Base-by-base conservation (phyloP, 805 yeast species). In the Monosporozyma siamensis region DNA sequence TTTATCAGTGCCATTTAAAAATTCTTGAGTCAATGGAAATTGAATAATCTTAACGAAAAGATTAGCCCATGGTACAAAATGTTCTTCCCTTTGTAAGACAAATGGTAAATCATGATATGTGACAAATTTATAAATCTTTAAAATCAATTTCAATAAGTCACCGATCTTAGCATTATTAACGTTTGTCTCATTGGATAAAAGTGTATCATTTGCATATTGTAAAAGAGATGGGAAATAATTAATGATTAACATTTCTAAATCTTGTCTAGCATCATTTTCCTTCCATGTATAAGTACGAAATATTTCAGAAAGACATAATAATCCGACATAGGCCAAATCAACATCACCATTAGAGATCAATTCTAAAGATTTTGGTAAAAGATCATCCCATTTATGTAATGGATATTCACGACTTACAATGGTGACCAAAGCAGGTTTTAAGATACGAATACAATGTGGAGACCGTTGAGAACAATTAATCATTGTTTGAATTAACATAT, bases 41-140 rank as follows among this genome's bases (percentile, higher is more conserved):
- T 66, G 67, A 40, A 86, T 76, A 4, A 84, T 73, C 8, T 71
- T 68, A 34, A 85, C 80, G 51, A 87, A 90, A 48, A 92, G 74
- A 41, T 77, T 75, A 2, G 85, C 81, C 94, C 97, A 89, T 15
- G 74, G 67, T 31, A 71, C 59, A 55, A 79, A 59, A 43, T 65
- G 48, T 45, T 79, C 74, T 44, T 67, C 53, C 36, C 68, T 64
- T 68, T 86, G 80, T 56, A 81, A 64, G 17, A 75, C 72, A 2
- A 63, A 68, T 2, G 97, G 94, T 41, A 89, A 63, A 53, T 84
- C 89, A 47, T 72, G 74, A 56, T 72, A 78, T 3, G 90, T 79
- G 34, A 79, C 79, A 58, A 80, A 83, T 59, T 89, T 89, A 69
- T 78, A 85, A 44, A 75, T 70, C 56, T 90, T 90, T 43, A 89